phyloP scores from a whole-genome alignment of 2,329 filamentous ascomycete species.

The Rhinocladiella mackenziei region DNA sequence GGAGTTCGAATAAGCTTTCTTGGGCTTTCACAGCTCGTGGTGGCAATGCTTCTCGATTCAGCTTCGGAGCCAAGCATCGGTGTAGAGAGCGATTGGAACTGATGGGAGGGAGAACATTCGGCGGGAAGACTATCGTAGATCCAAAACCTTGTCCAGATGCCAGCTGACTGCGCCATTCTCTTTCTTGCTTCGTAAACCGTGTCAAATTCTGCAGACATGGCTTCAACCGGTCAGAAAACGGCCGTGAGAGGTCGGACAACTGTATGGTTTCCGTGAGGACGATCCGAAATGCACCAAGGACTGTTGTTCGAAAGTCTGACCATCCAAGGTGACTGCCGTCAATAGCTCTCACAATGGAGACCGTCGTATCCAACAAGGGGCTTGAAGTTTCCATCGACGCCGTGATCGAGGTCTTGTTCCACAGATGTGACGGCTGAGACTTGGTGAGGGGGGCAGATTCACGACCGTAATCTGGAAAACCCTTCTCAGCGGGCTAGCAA shows the following conservation, averaged over 20 bases:
- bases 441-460: no score
- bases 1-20: conserved; percentile 26
- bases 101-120: conserved; percentile 23
- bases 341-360: conserved; percentile 22
- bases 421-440: no score
- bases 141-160: conserved; percentile 22
- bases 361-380: conserved; percentile 10
- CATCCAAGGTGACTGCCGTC: conserved; percentile 27
- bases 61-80: conserved; percentile 20
- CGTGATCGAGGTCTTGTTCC: background rate
- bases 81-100: conserved; percentile 7
- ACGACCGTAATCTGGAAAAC: no score
- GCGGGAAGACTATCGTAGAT: conserved; percentile 25
- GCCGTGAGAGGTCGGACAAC: conserved; percentile 16
- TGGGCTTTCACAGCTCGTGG: conserved; percentile 18
- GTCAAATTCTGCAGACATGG: conserved; percentile 12
- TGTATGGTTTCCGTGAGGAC: conserved; percentile 10
- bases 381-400: conserved; percentile 10
- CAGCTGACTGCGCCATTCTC: conserved; percentile 21
- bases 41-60: conserved; percentile 25
- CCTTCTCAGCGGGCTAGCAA: background rate
- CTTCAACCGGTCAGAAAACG: conserved; percentile 17
- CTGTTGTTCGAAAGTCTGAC: conserved; percentile 24
- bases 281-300: conserved; percentile 25
- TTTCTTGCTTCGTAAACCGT: conserved; percentile 18